Evolutionary conservation across 371 early-diverging fungal genomes (phyloP).

Genomic region (Rhizomucor pusillus): DNA sequence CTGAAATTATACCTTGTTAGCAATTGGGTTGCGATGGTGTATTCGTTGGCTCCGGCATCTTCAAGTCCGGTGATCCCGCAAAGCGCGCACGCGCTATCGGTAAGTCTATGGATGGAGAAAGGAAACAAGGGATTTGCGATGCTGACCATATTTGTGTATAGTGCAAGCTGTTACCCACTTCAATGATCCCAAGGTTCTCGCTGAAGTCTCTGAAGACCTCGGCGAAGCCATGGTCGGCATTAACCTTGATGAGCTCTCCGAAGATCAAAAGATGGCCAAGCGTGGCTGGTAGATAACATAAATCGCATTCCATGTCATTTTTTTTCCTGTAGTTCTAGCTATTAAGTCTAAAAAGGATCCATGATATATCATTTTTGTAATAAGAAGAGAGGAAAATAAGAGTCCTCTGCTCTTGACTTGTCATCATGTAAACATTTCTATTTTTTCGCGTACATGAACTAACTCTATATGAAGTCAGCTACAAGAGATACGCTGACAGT

Average conservation of each 20-base stretch:
- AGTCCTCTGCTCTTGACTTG: too few relatives aligned
- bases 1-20: conserved; percentile 17
- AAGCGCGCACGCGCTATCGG: conserved; percentile 93
- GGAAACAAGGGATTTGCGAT: background rate
- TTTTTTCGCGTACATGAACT: too few relatives aligned
- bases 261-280: conserved; percentile 68
- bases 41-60: conserved; percentile 86
- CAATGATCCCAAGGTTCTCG: conserved; percentile 85
- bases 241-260: conserved; percentile 71
- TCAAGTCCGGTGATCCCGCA: conserved; percentile 93
- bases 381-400: too few relatives aligned
- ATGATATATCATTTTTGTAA: background rate
- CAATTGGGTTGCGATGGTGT: conserved; percentile 98
- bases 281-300: conserved; percentile 66
- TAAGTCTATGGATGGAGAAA: conserved; percentile 13
- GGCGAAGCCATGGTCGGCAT: conserved; percentile 98
- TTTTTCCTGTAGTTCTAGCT: background rate
- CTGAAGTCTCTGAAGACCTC: conserved; percentile 87
- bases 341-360: background rate
- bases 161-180: conserved; percentile 96
- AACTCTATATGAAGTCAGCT: too few relatives aligned
- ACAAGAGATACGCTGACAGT: too few relatives aligned
- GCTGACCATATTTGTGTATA: conserved; percentile 4
- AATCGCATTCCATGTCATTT: background rate
- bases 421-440: too few relatives aligned